Conservation (phyloP, 306 rosid genomes). For the Medicago truncatula region DNA sequence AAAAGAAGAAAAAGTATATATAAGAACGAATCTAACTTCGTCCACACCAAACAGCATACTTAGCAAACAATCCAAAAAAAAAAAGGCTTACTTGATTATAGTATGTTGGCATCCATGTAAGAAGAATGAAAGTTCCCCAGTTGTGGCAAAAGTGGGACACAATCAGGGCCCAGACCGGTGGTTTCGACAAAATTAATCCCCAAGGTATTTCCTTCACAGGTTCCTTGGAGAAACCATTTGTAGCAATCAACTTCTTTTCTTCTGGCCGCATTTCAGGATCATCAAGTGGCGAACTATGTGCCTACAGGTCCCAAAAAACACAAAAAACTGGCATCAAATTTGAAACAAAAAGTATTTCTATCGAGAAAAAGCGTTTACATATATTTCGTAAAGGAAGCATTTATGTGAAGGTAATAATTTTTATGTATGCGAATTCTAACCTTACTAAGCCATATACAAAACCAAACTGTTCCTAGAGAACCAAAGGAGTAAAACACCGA, state of each 20-base stretch:
- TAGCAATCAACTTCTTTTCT: constrained; percentile 79
- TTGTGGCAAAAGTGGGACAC: constrained; percentile 97
- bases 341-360: not conserved
- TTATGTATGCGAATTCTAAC: constrained; percentile 46
- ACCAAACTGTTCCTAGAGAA: constrained; percentile 94
- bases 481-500: constrained; percentile 97
- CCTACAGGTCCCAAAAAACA: constrained; percentile 55
- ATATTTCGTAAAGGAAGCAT: constrained; percentile 25
- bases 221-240: constrained; percentile 68
- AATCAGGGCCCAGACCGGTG: constrained; percentile 97
- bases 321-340: constrained; percentile 29
- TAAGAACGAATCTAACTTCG: constrained; percentile 14
- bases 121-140: constrained; percentile 99
- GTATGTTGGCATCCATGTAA: constrained; percentile 99
- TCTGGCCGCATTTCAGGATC: constrained; percentile 85
- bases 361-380: not conserved
- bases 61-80: constrained; percentile 17
- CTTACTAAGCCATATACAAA: constrained; percentile 78
- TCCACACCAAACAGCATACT: not conserved
- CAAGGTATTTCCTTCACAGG: constrained; percentile 92
- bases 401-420: constrained; percentile 32
- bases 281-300: constrained; percentile 91
- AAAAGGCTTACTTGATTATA: constrained; percentile 80
- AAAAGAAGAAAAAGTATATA: no score
- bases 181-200: constrained; percentile 84